Evolutionary conservation across 768 basidiomycete species (phyloP).

Genomic region (Boletus vinaceobasis): DNA sequence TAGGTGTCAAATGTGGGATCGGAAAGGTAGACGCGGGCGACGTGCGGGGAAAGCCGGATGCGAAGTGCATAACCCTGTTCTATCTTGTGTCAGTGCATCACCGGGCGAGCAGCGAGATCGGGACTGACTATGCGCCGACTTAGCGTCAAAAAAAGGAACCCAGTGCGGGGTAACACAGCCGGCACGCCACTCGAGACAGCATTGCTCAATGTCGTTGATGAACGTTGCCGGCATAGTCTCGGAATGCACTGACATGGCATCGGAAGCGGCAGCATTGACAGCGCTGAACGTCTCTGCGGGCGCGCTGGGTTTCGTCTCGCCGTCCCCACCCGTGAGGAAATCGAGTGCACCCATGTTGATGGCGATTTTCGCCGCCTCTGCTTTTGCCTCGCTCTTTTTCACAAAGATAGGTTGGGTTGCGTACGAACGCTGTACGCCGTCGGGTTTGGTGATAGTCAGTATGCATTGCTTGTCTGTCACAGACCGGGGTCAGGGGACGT

Average conservation of each 20-base stretch:
- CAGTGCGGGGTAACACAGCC: constrained; percentile 51
- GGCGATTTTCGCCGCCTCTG: constrained; percentile 49
- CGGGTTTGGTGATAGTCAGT: constrained; percentile 55
- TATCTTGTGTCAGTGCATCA: constrained; percentile 17
- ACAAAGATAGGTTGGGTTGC: constrained; percentile 43
- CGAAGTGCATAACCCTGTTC: constrained; percentile 56
- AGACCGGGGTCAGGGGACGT: constrained; percentile 1
- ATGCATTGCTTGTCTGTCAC: constrained; percentile 55
- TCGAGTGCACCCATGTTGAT: constrained; percentile 59
- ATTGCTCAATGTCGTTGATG: constrained; percentile 47
- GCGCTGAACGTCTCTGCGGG: not conserved
- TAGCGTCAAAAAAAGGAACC: constrained; percentile 48
- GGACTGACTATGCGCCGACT: constrained; percentile 41
- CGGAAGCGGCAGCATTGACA: not conserved
- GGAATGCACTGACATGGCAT: not conserved
- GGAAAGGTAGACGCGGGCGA: constrained; percentile 51
- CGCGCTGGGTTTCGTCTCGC: constrained; percentile 36
- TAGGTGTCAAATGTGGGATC: constrained; percentile 40
- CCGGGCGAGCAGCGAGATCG: not conserved
- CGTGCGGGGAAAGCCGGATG: constrained; percentile 49
- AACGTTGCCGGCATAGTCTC: constrained; percentile 1
- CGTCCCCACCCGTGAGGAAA: constrained; percentile 50
- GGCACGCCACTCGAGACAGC: constrained; percentile 53
- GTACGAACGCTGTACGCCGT: constrained; percentile 51
- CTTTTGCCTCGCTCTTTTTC: constrained; percentile 52